Evolutionary conservation across 495 filamentous ascomycete genomes (phyloP), one percentile per base, ranked within the genome.

Genomic region (Penicillium paxilli): DNA sequence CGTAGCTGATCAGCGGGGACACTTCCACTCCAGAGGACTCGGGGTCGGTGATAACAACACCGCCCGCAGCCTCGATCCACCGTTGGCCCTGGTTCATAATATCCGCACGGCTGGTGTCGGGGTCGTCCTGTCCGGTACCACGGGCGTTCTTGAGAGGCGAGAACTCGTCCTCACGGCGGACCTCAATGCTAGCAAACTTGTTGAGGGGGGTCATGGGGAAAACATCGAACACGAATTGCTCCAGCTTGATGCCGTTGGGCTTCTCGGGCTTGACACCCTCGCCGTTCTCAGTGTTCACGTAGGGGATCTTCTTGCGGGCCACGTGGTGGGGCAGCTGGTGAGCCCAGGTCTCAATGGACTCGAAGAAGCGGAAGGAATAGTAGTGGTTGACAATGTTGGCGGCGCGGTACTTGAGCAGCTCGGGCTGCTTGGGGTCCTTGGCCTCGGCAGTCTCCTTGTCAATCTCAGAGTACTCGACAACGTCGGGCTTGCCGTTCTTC

Each of bases 341-440:
- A 17, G 84, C 83, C 87, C 87, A 96, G 59, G 85, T 78, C 46
- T 93, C 91, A 59, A 98, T 96, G 38, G 82, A 86, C 68, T 96
- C 88, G 45, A 99, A 80, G 79, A 97, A 99, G 51, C 83, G 77
- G 80, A 91, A 95, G 28, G 88, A 92, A 79, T 99, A 99, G 82
- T 97, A 99, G 80, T 99, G 94, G 81, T 99, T 99, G 74, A 99
- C 94, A 55, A 99, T 99, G 76, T 99, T 99, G 58, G 92, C 94
- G 46, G 94, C 93, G 38, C 94, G 87, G 86, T 96, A 97, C 75
- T 91, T 96, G 66, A 99, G 83, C 47, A 98, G 77, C 40, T 84
- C 84, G 1, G 81, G 79, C 63, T 98, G 86, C 69, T 90, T 88
- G 49, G 88, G 79, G 68, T 99, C 94, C 67, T 87, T 84, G 58